Evolutionary conservation across 1,139 yeast species (phyloP).

Genomic region (Magnusiomyces suaveolens): DNA sequence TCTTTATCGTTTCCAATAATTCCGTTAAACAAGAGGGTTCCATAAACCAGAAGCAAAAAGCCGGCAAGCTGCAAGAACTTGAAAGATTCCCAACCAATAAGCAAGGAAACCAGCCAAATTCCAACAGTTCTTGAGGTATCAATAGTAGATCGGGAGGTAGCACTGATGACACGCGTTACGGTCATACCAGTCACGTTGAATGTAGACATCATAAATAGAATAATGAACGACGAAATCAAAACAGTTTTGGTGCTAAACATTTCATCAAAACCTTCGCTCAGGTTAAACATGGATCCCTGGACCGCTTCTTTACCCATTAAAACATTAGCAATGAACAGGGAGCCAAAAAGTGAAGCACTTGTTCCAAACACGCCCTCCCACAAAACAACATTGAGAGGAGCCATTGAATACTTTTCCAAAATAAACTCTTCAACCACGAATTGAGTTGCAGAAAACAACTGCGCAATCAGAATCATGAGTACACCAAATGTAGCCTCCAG

Average conservation of each 20-base stretch:
- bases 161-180: constrained; percentile 55
- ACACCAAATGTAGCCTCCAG: constrained; percentile 43
- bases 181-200: constrained; percentile 72
- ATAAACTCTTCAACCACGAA: constrained; percentile 73
- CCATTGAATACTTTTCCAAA: constrained; percentile 43
- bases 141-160: constrained; percentile 71
- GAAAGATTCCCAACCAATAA: constrained; percentile 73
- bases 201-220: constrained; percentile 62
- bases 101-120: constrained; percentile 67
- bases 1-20: constrained; percentile 34
- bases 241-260: constrained; percentile 38
- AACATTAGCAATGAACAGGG: constrained; percentile 39
- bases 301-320: constrained; percentile 35
- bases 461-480: constrained; percentile 49
- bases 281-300: constrained; percentile 49
- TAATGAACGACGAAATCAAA: constrained; percentile 46
- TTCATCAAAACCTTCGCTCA: constrained; percentile 43
- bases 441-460: constrained; percentile 60
- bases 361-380: constrained; percentile 68
- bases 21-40: constrained; percentile 68
- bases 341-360: constrained; percentile 35
- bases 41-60: constrained; percentile 54
- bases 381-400: constrained; percentile 61
- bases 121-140: constrained; percentile 69
- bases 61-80: constrained; percentile 54